Evolutionary conservation across 495 filamentous ascomycete species (phyloP), one percentile per base, ranked within the genome.

Genomic region (Monascus purpureus): DNA sequence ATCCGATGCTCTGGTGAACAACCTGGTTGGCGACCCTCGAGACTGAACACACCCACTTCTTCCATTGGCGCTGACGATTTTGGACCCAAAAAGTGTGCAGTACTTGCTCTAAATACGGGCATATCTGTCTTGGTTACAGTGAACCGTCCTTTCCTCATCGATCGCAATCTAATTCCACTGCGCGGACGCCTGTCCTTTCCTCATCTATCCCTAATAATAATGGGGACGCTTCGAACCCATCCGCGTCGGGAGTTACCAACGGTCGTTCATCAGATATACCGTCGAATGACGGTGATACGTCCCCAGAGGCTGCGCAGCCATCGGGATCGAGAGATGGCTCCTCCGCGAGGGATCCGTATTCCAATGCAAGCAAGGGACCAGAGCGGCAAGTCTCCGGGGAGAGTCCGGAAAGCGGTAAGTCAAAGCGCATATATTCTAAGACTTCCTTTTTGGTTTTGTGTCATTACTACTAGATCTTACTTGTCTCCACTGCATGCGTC

Each of bases 1-100:
- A 86, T 81, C 35, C 70, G 82, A 52, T 87, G 82, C 50, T 82
- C 78, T 16, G 82, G 81, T 35, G 77, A 82, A 57, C 72, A 75
- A 40, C 77, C 77, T 53, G 56, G 61, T 65, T 47, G 28, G 51
- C 41, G 15, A 16, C 19, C 23, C 12, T 29, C 12, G 1, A 14
- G 12, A n/a, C n/a, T n/a, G 17, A 1, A n/a, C 5, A 8, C 6
- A 14, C 28, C 25, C 12, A 45, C 20, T 33, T 18, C 2, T 28
- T 26, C 15, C 16, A 27, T 33, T 29, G 17, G n/a, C n/a, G n/a
- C n/a, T n/a, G n/a, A n/a, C n/a, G n/a, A n/a, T n/a, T n/a, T n/a
- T n/a, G n/a, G n/a, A n/a, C n/a, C n/a, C n/a, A n/a, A n/a, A 13
- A 28, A 52, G 65, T 70, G 1, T 85, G 80, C 53, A 74, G 75